Evolutionary conservation across 1,139 yeast species (phyloP).

Genomic region (Geotrichum restrictum): DNA sequence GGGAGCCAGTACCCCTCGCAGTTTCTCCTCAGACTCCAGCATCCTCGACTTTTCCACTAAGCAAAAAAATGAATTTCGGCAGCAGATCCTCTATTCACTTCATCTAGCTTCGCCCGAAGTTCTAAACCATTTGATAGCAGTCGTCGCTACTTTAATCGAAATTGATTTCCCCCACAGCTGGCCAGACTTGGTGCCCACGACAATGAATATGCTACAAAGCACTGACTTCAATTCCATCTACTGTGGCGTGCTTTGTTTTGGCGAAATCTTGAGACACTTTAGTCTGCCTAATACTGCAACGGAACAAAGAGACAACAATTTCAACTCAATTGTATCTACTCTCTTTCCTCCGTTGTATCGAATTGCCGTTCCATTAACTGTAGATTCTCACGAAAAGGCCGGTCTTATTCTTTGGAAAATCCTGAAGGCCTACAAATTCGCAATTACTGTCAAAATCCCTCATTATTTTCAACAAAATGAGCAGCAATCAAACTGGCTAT

Average conservation of each 20-base stretch:
- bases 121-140: conserved; percentile 13
- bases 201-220: conserved; percentile 18
- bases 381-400: conserved; percentile 15
- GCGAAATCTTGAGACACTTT: conserved; percentile 11
- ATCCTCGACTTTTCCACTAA: conserved; percentile 1
- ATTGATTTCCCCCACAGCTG: conserved; percentile 12
- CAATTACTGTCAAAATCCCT: conserved; percentile 12
- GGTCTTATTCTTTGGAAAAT: conserved; percentile 21
- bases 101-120: conserved; percentile 19
- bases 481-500: conserved; percentile 19
- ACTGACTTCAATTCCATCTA: conserved; percentile 9
- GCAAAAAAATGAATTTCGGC: conserved; percentile 14
- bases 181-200: conserved; percentile 18
- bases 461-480: conserved; percentile 13
- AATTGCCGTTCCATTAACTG: conserved; percentile 13
- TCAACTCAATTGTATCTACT: conserved; percentile 4
- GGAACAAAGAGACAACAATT: not conserved
- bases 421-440: conserved; percentile 19
- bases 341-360: conserved; percentile 17
- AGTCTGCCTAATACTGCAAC: not conserved
- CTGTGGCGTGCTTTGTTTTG: conserved; percentile 19
- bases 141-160: conserved; percentile 12
- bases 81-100: conserved; percentile 14
- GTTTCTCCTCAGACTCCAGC: not conserved
- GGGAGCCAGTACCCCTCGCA: not conserved